phyloP scores from a whole-genome alignment of 257 asterid species.

The Przewalskia tangutica region DNA sequence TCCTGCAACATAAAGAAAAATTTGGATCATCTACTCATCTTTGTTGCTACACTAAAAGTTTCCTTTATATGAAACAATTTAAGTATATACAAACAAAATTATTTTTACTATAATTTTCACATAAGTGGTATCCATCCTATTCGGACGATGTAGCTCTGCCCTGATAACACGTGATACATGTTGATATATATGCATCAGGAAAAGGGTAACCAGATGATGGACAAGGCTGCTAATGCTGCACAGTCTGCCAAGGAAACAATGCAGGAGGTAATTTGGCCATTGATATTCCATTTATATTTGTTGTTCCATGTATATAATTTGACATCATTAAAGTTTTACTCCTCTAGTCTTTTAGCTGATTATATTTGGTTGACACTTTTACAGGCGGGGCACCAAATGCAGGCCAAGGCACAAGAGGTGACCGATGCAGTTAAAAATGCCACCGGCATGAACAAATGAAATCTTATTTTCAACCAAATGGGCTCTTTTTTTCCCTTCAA shows the following conservation, averaged over 20 bases:
- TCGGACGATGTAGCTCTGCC: neutral
- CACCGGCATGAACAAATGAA: slow-evolving; percentile 14
- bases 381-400: slow-evolving; percentile 23
- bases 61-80: neutral
- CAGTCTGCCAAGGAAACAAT: slow-evolving; percentile 27
- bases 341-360: no score
- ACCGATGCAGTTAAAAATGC: slow-evolving; percentile 30
- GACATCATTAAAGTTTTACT: no score
- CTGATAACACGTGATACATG: neutral
- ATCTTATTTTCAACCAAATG: neutral
- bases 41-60: neutral
- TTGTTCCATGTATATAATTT: no score
- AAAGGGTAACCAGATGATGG: slow-evolving; percentile 31
- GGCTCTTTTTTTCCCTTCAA: neutral
- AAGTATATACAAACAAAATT: neutral
- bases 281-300: no score
- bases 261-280: slow-evolving; percentile 10
- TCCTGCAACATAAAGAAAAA: neutral
- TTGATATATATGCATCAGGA: slow-evolving; percentile 14
- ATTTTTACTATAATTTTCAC: neutral
- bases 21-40: neutral
- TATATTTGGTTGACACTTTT: neutral
- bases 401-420: slow-evolving; percentile 24
- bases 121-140: neutral
- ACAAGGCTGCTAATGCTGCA: slow-evolving; percentile 23